Evolutionary conservation across 768 basidiomycete genomes (phyloP), one percentile per base, ranked within the genome.

Genomic region (Kwoniella sp.): DNA sequence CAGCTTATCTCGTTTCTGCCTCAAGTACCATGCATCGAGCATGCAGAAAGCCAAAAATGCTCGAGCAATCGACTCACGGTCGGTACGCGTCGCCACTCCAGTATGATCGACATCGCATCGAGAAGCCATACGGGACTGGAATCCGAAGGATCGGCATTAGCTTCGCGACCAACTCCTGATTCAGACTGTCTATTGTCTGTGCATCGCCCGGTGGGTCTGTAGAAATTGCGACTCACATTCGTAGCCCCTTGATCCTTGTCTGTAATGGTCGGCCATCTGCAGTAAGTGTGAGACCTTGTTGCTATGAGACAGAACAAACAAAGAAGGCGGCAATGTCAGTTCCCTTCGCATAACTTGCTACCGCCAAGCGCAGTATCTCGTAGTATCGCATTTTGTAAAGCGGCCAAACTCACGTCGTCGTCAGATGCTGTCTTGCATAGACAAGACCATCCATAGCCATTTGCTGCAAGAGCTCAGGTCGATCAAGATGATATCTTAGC

Each of bases 391-490:
- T 2, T 3, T 25, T 26, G 36, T 13, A 40, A 29, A 8, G 26
- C 47, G 26, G 21, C n/a, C 3, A 10, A 24, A 64, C 66, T 68
- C 51, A 68, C 68, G 76, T 76, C 21, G 74, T 74, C 6, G 77
- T 79, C 57, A 79, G 54, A 54, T 76, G 61, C 48, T 65, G 61
- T 27, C 77, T 58, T 1, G 77, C 77, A 56, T 72, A 79, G 1
- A 68, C 66, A 52, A 79, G 73, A 1, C 65, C 77, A 21, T 77
- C 71, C 55, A 77, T 37, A 17, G 76, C 74, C 68, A 77, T 79
- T 37, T 71, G 67, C 25, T 73, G 61, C 24, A 79, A 56, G 26
- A 51, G 52, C 6, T 73, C 72, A 17, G 74, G 73, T 19, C 65
- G 46, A 25, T 62, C 68, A 29, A 78, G 59, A 54, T 72, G 66